phyloP scores from a whole-genome alignment of 371 early-diverging fungal genomes.

The Mucor saturninus region DNA sequence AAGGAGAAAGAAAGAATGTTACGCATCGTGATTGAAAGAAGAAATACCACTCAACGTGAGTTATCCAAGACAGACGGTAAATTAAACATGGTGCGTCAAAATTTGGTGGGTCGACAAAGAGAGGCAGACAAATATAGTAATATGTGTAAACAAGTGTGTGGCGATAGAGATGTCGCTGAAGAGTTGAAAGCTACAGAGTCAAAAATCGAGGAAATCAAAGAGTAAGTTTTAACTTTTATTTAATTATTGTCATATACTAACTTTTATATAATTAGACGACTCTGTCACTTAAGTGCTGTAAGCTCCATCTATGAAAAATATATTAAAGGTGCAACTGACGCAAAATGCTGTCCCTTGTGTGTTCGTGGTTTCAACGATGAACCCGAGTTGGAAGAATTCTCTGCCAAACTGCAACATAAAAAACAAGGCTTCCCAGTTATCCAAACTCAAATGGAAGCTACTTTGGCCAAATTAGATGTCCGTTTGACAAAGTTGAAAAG shows the following conservation, averaged over 20 bases:
- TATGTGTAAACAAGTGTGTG: constrained; percentile 23
- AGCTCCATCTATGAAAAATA: constrained; percentile 62
- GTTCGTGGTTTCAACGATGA: constrained; percentile 57
- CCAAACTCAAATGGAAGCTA: constrained; percentile 39
- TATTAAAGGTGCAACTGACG: constrained; percentile 46
- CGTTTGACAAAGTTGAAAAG: constrained; percentile 17
- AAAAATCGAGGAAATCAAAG: constrained; percentile 6
- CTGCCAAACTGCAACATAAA: constrained; percentile 38
- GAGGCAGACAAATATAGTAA: constrained; percentile 16
- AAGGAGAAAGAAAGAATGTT: constrained; percentile 35
- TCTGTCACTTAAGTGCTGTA: background rate
- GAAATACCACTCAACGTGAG: constrained; percentile 33
- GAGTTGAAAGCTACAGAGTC: constrained; percentile 24
- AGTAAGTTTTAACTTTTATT: background rate
- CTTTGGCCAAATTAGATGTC: background rate
- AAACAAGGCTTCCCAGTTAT: constrained; percentile 20
- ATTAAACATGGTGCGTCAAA: constrained; percentile 41
- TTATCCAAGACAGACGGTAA: constrained; percentile 44
- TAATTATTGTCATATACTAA: too few species aligned
- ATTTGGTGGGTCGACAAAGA: constrained; percentile 15
- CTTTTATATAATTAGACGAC: background rate
- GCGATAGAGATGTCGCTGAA: constrained; percentile 29
- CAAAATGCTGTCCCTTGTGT: constrained; percentile 76
- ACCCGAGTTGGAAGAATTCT: constrained; percentile 58
- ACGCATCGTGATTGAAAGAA: constrained; percentile 18